Evolutionary conservation across 148 eudicot genomes (phyloP).

Genomic region (Gaultheria prostrata): DNA sequence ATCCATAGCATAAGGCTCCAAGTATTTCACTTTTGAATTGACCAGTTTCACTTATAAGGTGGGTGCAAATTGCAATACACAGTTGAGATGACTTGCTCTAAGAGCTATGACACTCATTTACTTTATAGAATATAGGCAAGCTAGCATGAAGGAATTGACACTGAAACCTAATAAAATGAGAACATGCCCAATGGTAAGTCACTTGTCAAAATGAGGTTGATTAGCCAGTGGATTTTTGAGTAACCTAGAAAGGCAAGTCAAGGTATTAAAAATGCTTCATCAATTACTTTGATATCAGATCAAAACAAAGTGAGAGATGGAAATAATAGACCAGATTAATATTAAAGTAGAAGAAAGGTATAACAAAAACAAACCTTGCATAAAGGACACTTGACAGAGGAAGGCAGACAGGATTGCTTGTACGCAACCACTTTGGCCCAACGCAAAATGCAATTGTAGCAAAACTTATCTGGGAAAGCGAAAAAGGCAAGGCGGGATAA

Average conservation of each 20-base stretch:
- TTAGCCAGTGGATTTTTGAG: neutral
- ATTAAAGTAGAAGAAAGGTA: neutral
- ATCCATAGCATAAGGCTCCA: neutral
- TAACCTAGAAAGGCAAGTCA: conserved; percentile 1
- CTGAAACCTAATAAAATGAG: neutral
- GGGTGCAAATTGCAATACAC: neutral
- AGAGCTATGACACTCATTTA: neutral
- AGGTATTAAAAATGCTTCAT: neutral
- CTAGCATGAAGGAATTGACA: neutral
- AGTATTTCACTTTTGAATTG: neutral
- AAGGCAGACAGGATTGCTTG: conserved; percentile 37
- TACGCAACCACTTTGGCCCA: conserved; percentile 69
- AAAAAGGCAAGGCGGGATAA: neutral
- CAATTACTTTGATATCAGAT: neutral
- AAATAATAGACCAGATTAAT: neutral
- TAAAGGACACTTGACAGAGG: conserved; percentile 72
- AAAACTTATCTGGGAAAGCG: conserved; percentile 67
- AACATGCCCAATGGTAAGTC: neutral
- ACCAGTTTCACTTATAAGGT: neutral
- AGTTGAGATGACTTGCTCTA: neutral
- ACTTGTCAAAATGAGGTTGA: neutral
- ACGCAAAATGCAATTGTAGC: conserved; percentile 69
- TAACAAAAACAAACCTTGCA: conserved; percentile 60
- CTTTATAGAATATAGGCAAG: neutral
- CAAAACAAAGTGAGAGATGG: neutral